These are phyloP conservation scores for Paraphaeosphaeria sporulosa DNA, from an alignment of 2,329 filamentous ascomycete species.

Conservation along the genomic window DNA sequence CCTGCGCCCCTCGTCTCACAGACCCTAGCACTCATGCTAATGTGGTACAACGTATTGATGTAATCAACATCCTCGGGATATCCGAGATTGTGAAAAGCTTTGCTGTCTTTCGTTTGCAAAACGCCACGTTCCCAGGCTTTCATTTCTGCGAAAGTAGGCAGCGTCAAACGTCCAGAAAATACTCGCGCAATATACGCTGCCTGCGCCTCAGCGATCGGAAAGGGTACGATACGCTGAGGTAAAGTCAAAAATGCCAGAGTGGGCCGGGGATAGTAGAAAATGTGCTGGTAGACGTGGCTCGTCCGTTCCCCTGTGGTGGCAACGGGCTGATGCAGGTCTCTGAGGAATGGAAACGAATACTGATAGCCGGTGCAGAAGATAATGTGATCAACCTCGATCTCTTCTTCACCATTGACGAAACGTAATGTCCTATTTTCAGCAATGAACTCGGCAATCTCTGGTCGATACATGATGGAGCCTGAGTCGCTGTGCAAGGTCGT, in stretches of 20 bases:
- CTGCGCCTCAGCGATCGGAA: conserved; percentile 68
- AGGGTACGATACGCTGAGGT: conserved; percentile 10
- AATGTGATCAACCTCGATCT: conserved; percentile 72
- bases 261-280: conserved; percentile 76
- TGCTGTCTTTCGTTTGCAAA: background rate
- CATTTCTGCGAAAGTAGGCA: conserved; percentile 72
- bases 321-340: conserved; percentile 59
- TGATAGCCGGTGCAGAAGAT: conserved; percentile 88
- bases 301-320: conserved; percentile 55
- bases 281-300: conserved; percentile 76
- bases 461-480: conserved; percentile 60
- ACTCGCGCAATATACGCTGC: conserved; percentile 75
- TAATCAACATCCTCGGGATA: conserved; percentile 5
- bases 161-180: conserved; percentile 70
- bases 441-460: conserved; percentile 61
- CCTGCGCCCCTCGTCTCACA: background rate
- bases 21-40: background rate
- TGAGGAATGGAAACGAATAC: conserved; percentile 77
- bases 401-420: conserved; percentile 71
- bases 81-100: conserved; percentile 1
- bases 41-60: conserved; percentile 2
- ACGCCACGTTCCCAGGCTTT: conserved; percentile 65
- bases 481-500: conserved; percentile 66
- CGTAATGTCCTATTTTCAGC: conserved; percentile 66
- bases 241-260: conserved; percentile 74